phyloP scores from a whole-genome alignment of 257 asterid species.

The Jacaranda copaia region DNA sequence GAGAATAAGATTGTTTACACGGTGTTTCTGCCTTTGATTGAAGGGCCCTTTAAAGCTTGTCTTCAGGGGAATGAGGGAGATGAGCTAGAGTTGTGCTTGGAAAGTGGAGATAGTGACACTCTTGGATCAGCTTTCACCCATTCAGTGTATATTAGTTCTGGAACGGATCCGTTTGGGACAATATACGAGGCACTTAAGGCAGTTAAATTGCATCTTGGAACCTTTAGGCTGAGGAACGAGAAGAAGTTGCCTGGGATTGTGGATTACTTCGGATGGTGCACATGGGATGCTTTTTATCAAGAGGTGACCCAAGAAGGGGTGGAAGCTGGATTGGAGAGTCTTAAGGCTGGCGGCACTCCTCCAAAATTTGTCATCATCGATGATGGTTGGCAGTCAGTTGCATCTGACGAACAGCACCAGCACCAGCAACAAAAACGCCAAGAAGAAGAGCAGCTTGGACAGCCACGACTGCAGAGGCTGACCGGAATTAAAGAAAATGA shows the following conservation, averaged over 20 bases:
- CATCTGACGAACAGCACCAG: slow-evolving; percentile 36
- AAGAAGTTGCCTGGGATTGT: slow-evolving; percentile 76
- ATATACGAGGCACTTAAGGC: slow-evolving; percentile 67
- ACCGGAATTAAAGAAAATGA: slow-evolving; percentile 74
- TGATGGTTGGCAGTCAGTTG: slow-evolving; percentile 90
- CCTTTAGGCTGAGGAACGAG: slow-evolving; percentile 65
- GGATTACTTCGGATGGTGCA: slow-evolving; percentile 91
- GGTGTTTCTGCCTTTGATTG: slow-evolving; percentile 73
- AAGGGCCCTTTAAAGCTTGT: slow-evolving; percentile 76
- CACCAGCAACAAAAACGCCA: slow-evolving; percentile 32
- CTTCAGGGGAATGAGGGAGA: slow-evolving; percentile 72
- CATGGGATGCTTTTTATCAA: slow-evolving; percentile 93
- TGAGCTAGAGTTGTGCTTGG: slow-evolving; percentile 71
- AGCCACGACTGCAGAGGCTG: slow-evolving; percentile 54
- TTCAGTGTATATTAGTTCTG: slow-evolving; percentile 66
- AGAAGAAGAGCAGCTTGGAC: slow-evolving; percentile 38
- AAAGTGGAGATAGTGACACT: slow-evolving; percentile 67
- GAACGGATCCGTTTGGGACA: slow-evolving; percentile 67
- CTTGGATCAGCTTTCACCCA: slow-evolving; percentile 52
- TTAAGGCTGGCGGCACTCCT: slow-evolving; percentile 71
- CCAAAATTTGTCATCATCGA: slow-evolving; percentile 83
- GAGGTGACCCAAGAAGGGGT: slow-evolving; percentile 87
- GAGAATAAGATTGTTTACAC: slow-evolving; percentile 54
- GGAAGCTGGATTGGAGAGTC: slow-evolving; percentile 72
- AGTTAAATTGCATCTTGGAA: slow-evolving; percentile 64